Conservation (phyloP, 2,329 filamentous ascomycete species). For the Penicillium thymicola region DNA sequence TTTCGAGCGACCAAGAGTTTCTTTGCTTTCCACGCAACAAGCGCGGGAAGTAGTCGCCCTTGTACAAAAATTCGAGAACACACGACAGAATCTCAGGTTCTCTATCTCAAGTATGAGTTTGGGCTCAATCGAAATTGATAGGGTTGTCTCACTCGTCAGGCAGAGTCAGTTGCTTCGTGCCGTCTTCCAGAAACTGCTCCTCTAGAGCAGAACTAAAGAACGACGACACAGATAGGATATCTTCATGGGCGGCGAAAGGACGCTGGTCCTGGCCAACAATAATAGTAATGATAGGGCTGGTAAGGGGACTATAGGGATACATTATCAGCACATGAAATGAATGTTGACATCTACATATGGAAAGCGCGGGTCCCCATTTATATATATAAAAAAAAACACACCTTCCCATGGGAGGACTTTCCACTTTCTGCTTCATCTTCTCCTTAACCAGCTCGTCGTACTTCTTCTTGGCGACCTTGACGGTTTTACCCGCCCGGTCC, state of each 20-base stretch:
- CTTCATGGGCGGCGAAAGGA: constrained; percentile 92
- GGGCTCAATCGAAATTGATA: background rate
- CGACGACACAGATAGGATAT: constrained; percentile 80
- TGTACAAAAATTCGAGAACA: constrained; percentile 95
- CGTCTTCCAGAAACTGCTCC: constrained; percentile 67
- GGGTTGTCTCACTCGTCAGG: constrained; percentile 54
- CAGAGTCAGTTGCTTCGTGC: constrained; percentile 73
- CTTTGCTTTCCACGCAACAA: constrained; percentile 81
- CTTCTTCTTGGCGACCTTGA: constrained; percentile 72
- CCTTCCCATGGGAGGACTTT: constrained; percentile 55
- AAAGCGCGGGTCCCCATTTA: background rate
- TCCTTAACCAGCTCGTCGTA: constrained; percentile 75
- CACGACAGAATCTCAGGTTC: constrained; percentile 92
- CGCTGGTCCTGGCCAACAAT: constrained; percentile 80
- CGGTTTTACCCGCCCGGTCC: constrained; percentile 84
- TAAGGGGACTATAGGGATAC: constrained; percentile 45
- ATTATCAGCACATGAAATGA: constrained; percentile 8
- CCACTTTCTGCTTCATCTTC: constrained; percentile 83
- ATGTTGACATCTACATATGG: background rate
- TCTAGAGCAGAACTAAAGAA: constrained; percentile 74
- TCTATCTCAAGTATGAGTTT: constrained; percentile 43
- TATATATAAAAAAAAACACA: constrained; percentile 22
- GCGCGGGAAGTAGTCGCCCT: constrained; percentile 91
- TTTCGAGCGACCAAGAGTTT: constrained; percentile 87
- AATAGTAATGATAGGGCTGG: constrained; percentile 78